These are phyloP conservation scores for Metschnikowia kunwiensis DNA, from an alignment of 805 yeast species.

Conservation along the genomic window DNA sequence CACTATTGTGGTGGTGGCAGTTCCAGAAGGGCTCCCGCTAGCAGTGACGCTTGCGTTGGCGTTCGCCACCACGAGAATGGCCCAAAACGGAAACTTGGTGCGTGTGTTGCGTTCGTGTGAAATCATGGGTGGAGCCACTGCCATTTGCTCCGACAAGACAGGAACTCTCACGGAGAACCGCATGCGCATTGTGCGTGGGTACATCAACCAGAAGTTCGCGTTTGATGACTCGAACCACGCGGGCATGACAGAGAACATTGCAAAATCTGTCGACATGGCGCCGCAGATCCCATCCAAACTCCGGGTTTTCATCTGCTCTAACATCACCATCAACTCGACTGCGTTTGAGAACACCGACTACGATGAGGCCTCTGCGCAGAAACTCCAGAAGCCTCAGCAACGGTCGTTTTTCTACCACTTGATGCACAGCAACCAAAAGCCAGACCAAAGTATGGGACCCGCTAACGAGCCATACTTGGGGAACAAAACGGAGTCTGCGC, in stretches of 20 bases:
- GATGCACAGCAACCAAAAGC: constrained; percentile 18
- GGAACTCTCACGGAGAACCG: constrained; percentile 93
- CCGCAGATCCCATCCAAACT: constrained; percentile 22
- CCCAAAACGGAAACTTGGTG: constrained; percentile 93
- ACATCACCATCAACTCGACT: constrained; percentile 77
- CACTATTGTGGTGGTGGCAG: constrained; percentile 93
- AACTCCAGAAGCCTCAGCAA: constrained; percentile 29
- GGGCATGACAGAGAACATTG: constrained; percentile 24
- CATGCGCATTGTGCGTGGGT: constrained; percentile 86
- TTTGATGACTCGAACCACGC: constrained; percentile 45
- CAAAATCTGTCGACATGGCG: constrained; percentile 24
- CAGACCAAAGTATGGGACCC: constrained; percentile 18
- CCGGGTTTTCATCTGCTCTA: constrained; percentile 38
- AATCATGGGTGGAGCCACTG: constrained; percentile 98
- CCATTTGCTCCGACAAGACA: constrained; percentile 94
- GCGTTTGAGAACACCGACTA: constrained; percentile 74
- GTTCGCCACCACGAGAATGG: constrained; percentile 97
- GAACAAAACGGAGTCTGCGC: constrained; percentile 91
- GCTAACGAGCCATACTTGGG: constrained; percentile 71
- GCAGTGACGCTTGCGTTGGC: constrained; percentile 97
- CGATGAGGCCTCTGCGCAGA: constrained; percentile 27
- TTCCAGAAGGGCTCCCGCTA: constrained; percentile 97
- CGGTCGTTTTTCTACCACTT: constrained; percentile 29
- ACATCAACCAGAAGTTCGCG: constrained; percentile 18
- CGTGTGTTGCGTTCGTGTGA: constrained; percentile 92